Evolutionary conservation across 495 filamentous ascomycete genomes (phyloP).

Genomic region (Penicillium samsonianum): DNA sequence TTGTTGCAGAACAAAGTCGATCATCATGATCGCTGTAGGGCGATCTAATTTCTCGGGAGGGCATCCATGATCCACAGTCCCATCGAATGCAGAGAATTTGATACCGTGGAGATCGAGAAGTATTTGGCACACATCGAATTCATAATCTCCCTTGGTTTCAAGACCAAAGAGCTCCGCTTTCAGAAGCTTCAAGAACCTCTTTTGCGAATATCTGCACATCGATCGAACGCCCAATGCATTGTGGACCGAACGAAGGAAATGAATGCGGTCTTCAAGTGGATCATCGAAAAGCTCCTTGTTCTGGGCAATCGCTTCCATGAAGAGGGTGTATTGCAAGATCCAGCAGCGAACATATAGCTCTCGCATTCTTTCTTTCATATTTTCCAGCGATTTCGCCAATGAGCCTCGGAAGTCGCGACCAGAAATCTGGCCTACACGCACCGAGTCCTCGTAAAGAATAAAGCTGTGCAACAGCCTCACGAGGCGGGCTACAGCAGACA

Average conservation of each 20-base stretch:
- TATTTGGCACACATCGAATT: conserved; percentile 78
- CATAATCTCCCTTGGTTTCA: conserved; percentile 65
- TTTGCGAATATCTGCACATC: conserved; percentile 81
- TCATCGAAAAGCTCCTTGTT: conserved; percentile 60
- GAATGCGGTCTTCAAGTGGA: conserved; percentile 67
- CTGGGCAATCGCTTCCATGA: conserved; percentile 74
- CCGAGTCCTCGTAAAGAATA: conserved; percentile 77
- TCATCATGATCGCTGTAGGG: conserved; percentile 70
- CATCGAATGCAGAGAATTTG: conserved; percentile 69
- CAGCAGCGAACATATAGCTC: conserved; percentile 90
- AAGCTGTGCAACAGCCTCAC: conserved; percentile 74
- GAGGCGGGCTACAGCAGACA: conserved; percentile 65
- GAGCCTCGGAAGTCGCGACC: conserved; percentile 42
- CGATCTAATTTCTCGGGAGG: conserved; percentile 72
- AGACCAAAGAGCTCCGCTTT: conserved; percentile 73
- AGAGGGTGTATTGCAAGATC: conserved; percentile 72
- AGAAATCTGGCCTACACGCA: conserved; percentile 67
- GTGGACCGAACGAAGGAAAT: conserved; percentile 77
- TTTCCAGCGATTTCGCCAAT: conserved; percentile 48
- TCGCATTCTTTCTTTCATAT: conserved; percentile 70
- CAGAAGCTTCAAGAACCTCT: conserved; percentile 85
- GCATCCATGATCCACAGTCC: conserved; percentile 74
- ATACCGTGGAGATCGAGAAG: conserved; percentile 88
- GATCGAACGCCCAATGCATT: conserved; percentile 81
- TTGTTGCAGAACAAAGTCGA: conserved; percentile 78